Conservation (phyloP, 2,329 filamentous ascomycete species). For the Fusarium metavorans region DNA sequence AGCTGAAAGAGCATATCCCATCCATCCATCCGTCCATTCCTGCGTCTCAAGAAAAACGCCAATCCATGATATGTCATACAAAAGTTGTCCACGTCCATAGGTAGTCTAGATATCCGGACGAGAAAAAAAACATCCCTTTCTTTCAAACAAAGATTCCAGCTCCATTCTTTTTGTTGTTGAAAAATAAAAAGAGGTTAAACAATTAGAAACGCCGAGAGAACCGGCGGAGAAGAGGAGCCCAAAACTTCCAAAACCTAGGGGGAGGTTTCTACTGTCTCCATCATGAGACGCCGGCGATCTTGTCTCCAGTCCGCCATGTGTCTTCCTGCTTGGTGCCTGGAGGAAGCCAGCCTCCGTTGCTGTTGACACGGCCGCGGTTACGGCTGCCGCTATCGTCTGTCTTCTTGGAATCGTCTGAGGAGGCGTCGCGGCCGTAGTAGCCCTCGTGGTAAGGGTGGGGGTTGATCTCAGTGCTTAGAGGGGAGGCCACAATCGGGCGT, state of each 20-base stretch:
- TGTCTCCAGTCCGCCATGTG: conserved; percentile 73
- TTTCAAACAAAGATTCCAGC: conserved; percentile 14
- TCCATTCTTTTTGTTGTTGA: conserved; percentile 11
- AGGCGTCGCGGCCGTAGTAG: conserved; percentile 53
- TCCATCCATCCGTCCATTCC: not conserved
- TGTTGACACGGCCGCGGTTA: conserved; percentile 57
- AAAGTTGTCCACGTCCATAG: conserved; percentile 10
- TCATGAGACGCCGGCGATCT: conserved; percentile 42
- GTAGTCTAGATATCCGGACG: conserved; percentile 23
- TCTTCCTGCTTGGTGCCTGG: conserved; percentile 88
- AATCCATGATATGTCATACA: conserved; percentile 36
- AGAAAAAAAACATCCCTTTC: conserved; percentile 2
- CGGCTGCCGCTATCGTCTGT: conserved; percentile 62
- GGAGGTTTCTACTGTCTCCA: conserved; percentile 8
- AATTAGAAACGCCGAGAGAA: conserved; percentile 8
- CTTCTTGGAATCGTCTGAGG: conserved; percentile 65
- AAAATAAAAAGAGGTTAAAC: conserved; percentile 8
- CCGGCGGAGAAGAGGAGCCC: not conserved
- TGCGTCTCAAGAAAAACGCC: conserved; percentile 31
- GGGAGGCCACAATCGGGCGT: conserved; percentile 39
- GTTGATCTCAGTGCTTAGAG: conserved; percentile 42
- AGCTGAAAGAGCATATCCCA: not conserved
- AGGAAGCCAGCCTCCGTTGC: conserved; percentile 70
- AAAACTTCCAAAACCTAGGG: not conserved
- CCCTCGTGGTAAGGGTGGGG: conserved; percentile 61